Base-by-base conservation (phyloP, 169 alveolate species). In the Cryptosporidium tyzzeri region DNA sequence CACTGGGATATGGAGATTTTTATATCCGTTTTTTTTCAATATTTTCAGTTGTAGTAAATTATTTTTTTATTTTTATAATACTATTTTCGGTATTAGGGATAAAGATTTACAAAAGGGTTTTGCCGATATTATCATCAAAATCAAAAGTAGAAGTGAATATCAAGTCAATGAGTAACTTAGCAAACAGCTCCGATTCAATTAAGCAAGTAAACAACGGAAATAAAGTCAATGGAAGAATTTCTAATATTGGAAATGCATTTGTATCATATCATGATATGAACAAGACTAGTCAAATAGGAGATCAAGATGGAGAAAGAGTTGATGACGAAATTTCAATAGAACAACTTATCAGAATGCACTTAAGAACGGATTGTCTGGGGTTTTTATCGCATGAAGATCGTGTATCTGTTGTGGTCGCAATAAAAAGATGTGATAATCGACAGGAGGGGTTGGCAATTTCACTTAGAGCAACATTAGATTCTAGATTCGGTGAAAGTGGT, bases 381-480 rank as follows among this genome's bases (percentile, higher is more conserved):
- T 80, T 80, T 65, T 45, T 80, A 55, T 31, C 89, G 18, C 75
- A 80, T 80, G 89, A 80, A 41, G 89, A 80, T 35, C 41, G 89
- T 21, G 75, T 80, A 61, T 62, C 89, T n/a, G 41, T 80, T 44
- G 89, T 80, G 3, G 73, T 65, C 26, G 73, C 89, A 59, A 80
- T 80, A 62, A 80, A 80, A 61, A 58, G 89, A 44, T 80, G 89
- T 59, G 65, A 41, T 23, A 80, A 65, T 44, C 73, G 89, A 18
- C 89, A 59, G 12, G 89, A 80, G 45, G 89, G 89, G 48, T 50
- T 80, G 62, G 89, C 89, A 26, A 80, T 80, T 26, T 37, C 89
- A 62, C 33, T 80, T 26, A 80, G 89, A 80, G 75, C 75, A 16
- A 80, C 89, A 37, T 80, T 80, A 31, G 89, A 80, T 62, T 62